Evolutionary conservation across 495 filamentous ascomycete genomes (phyloP), one percentile per base, ranked within the genome.

Genomic region (Astrothelium subdiscretum): DNA sequence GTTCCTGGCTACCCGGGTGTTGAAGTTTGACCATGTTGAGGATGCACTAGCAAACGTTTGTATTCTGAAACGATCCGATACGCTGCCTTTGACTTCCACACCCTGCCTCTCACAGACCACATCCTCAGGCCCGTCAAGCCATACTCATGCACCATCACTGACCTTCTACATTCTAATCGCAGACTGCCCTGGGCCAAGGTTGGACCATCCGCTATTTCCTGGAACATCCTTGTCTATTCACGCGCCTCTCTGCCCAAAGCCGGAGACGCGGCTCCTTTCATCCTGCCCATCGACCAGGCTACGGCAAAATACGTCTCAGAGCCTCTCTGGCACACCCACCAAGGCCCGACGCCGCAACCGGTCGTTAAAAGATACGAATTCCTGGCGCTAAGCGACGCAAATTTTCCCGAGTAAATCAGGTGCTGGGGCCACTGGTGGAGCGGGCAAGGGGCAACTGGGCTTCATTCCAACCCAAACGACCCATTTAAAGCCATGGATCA

Each of bases 61-160:
- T 54, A 11, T 54, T 29, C 48, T 54, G 48, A 54, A 54, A 54
- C 48, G 48, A 54, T 54, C 48, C 48, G 48, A 54, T 54, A 54
- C 48, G 48, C 48, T 54, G 48, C 24, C 24, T 54, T 26, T 29
- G 6, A 54, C 48, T 24, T 12, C 24, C 10, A 54, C 48, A 54
- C 48, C 48, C 24, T 29, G 48, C 48, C 48, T 27, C 48, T 54
- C 43, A 48, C 43, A 48, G 43, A 48, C 43, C 43, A 48, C 43
- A 15, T 48, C 20, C 48, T 54, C 24, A 54, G 24, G 20, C 22
- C 42, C 48, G 24, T 54, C 48, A 54, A 26, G 24, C 48, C 22
- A 54, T 54, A 3, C 24, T 54, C 24, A 29, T 20, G 48, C 24
- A 54, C 48, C 20, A 15, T 54, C 48, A 20, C 20, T 54, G 20